These are phyloP conservation scores for Hirsutella thompsonii DNA, from an alignment of 2,329 filamentous ascomycete genomes.

Conservation along the genomic window DNA sequence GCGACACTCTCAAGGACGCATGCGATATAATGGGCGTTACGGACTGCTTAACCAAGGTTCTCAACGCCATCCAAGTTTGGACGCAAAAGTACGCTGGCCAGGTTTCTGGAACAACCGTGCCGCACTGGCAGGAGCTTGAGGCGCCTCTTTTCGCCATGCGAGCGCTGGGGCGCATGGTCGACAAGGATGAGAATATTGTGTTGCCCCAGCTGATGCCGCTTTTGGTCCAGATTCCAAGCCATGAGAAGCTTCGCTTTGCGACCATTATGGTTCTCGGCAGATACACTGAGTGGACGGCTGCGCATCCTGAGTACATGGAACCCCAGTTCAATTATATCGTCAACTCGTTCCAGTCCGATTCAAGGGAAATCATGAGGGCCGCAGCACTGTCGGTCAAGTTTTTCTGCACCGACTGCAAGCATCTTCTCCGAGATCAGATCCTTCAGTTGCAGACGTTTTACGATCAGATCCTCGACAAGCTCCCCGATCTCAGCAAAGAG, in stretches of 20 bases:
- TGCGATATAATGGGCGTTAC: slow-evolving; percentile 93
- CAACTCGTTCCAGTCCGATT: slow-evolving; percentile 76
- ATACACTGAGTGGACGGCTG: slow-evolving; percentile 96
- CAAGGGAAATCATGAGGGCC: slow-evolving; percentile 81
- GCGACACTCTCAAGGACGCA: slow-evolving; percentile 91
- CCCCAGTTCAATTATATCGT: slow-evolving; percentile 94
- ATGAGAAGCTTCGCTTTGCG: slow-evolving; percentile 96
- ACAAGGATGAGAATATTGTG: slow-evolving; percentile 74
- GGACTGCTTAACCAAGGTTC: slow-evolving; percentile 81
- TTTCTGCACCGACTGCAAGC: slow-evolving; percentile 90
- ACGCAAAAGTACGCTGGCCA: slow-evolving; percentile 69
- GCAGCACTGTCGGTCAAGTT: slow-evolving; percentile 93
- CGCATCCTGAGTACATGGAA: slow-evolving; percentile 84
- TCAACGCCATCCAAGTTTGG: slow-evolving; percentile 77
- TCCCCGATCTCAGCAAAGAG: slow-evolving; percentile 80
- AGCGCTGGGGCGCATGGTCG: slow-evolving; percentile 93
- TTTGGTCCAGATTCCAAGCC: slow-evolving; percentile 84
- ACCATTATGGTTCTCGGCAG: slow-evolving; percentile 94
- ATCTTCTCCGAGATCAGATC: slow-evolving; percentile 72
- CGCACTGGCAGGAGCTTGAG: slow-evolving; percentile 93
- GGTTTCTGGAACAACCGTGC: slow-evolving; percentile 61
- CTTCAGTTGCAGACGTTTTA: slow-evolving; percentile 86
- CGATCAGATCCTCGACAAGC: slow-evolving; percentile 71
- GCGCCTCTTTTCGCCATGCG: slow-evolving; percentile 91
- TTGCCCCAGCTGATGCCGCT: slow-evolving; percentile 86